Evolutionary conservation across 257 asterid species (phyloP).

Genomic region (Przewalskia tangutica): DNA sequence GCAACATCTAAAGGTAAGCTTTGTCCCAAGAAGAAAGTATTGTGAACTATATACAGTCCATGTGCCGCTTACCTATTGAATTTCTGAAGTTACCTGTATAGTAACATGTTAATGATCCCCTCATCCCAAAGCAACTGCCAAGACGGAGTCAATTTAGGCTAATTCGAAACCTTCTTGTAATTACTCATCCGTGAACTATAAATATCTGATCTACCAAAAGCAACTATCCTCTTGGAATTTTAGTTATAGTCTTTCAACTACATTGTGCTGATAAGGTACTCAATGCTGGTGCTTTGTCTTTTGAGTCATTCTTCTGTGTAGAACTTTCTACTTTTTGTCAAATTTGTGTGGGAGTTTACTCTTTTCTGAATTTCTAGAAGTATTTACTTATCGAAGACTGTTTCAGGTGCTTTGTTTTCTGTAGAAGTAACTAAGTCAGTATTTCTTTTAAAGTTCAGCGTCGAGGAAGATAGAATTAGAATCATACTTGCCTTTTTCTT

Average conservation of each 20-base stretch:
- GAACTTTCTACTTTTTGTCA: background rate
- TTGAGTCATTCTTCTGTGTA: background rate
- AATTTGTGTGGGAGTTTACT: background rate
- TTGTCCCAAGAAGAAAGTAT: background rate
- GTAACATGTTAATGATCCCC: background rate
- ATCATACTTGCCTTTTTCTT: background rate
- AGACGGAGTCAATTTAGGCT: background rate
- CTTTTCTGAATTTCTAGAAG: background rate
- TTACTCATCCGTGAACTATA: background rate
- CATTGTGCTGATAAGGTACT: background rate
- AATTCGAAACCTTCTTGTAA: background rate
- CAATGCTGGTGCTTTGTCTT: background rate
- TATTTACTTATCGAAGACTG: background rate
- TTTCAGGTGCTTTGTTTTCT: background rate
- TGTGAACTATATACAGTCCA: background rate
- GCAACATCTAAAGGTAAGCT: slow-evolving; percentile 43
- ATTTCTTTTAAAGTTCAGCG: background rate
- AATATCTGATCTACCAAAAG: background rate
- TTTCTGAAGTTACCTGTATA: background rate
- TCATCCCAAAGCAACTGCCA: background rate
- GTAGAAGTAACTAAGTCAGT: background rate
- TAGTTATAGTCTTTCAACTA: background rate
- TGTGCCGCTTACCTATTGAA: background rate
- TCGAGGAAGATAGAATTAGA: background rate
- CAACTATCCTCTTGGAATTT: background rate